Conservation (phyloP, 2,329 filamentous ascomycete genomes). For the Verticillium klebahnii region DNA sequence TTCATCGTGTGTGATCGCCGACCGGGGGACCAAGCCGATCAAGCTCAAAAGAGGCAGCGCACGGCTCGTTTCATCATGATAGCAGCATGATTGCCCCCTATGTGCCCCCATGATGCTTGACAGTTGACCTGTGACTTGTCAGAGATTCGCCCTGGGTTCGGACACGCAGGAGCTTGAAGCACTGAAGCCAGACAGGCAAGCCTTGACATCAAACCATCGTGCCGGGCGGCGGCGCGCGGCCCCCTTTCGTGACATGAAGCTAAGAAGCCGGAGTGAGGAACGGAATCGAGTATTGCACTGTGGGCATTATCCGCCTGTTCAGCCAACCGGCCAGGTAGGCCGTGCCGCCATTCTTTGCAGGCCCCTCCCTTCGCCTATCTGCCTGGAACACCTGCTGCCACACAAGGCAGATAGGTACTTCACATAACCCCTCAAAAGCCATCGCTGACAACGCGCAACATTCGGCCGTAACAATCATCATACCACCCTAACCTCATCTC, state of each 20-base stretch:
- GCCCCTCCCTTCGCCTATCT: background rate
- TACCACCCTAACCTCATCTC: background rate
- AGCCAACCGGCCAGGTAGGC: background rate
- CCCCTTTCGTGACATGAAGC: background rate
- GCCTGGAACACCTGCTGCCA: background rate
- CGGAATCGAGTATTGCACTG: background rate
- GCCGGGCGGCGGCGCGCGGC: background rate
- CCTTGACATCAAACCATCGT: background rate
- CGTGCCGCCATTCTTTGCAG: background rate
- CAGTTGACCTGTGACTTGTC: constrained; percentile 1
- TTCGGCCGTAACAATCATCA: background rate
- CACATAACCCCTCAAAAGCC: background rate
- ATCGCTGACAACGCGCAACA: background rate
- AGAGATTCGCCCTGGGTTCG: background rate
- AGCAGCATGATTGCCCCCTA: background rate
- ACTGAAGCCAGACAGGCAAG: background rate
- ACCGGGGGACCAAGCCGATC: background rate
- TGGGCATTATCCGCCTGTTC: background rate
- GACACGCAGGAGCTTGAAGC: background rate
- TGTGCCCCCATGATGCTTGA: background rate
- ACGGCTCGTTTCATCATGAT: background rate
- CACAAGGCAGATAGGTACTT: too few species aligned
- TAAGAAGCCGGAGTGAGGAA: background rate
- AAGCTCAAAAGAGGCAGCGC: background rate
- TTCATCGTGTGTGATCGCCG: background rate